Base-by-base conservation (phyloP, 2,329 filamentous ascomycete genomes). In the Plectosphaerella cucumerina region DNA sequence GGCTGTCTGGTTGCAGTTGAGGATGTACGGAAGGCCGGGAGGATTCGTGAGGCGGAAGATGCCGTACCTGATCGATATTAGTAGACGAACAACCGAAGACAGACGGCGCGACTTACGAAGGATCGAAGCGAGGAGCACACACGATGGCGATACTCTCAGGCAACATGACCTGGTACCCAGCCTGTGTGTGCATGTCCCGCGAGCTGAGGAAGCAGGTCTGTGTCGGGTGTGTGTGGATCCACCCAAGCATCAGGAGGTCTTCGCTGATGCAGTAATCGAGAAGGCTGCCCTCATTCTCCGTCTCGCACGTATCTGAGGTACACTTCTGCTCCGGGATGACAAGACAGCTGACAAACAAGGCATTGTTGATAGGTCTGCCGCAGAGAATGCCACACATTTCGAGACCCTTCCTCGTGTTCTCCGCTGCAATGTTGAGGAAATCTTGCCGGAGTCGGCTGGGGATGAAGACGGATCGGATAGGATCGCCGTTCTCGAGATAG, bases 151-250 rank as follows among this genome's bases (percentile, higher is more conserved):
- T 91, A 60, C 90, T 95, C 74, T 99, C 94, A 1, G 91, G 87
- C 70, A 97, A 82, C 90, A 97, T 97, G 53, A 94, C 85, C 69
- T 99, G 94, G 66, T 97, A 97, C 11, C 91, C 91, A 3, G 86
- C 86, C 64, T 96, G 93, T 0, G 95, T 99, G 65, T 99, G 94
- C 58, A 97, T 66, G 64, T 99, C 94, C 47, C 93, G 78, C 46
- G 88, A 94, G 65, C 90, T 96, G 89, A 99, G 95, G 67, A 99
- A 99, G 69, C 94, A 99, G 0, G 90, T 95, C 71, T 99, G 94
- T 0, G 87, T 90, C 0, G 94, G 94, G 66, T 99, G 94, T 0
- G 94, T 99, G 65, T 99, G 94, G 54, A 99, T 99, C 94, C 94
- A 99, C 37, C 93, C 93, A 5, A 96, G 78, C 49, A 96, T 84